Evolutionary conservation across 2,329 filamentous ascomycete species (phyloP), one percentile per base, ranked within the genome.

Genomic region (Aspergillus uvarum): DNA sequence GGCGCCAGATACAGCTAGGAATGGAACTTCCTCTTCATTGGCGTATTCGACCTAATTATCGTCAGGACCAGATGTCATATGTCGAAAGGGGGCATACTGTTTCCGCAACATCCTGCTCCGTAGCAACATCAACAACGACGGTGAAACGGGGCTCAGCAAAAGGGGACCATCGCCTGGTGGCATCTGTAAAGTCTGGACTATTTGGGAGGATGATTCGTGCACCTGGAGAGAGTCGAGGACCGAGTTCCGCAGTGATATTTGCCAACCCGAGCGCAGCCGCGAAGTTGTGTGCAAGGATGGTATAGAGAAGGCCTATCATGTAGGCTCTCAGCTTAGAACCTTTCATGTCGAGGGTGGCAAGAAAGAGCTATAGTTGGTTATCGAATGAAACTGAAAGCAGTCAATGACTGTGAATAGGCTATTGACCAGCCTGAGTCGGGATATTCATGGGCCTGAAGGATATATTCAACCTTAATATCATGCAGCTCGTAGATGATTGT

Each of bases 101-200:
- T 38, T 32, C 52, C 24, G 61, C 63, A 58, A 60, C 61, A 42
- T 65, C 55, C 32, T 59, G 47, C 29, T 57, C 26, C 12, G 53
- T 52, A 2, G 61, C 61, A 3, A 63, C 58, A 29, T 62, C 55
- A 16, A 65, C 61, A n/a, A 63, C 63, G 5, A 61, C 52, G 1
- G 52, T 65, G 21, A 63, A 53, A 31, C 57, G 58, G 0, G 63
- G 61, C 6, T 42, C n/a, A 10, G 51, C 26, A 12, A 51, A 65
- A 2, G 56, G 8, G 6, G 63, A 65, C 61, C 61, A 63, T 47
- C 63, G 49, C 2, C 26, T 31, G 4, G 58, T 63, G 2, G 63
- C 63, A 35, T 47, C n/a, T 2, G 32, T 50, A 11, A 61, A 65
- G 5, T 26, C 22, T 1, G 48, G 32, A 12, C 32, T 47, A 3